Conservation (phyloP, 768 basidiomycete genomes). For the Trametes cubensis region DNA sequence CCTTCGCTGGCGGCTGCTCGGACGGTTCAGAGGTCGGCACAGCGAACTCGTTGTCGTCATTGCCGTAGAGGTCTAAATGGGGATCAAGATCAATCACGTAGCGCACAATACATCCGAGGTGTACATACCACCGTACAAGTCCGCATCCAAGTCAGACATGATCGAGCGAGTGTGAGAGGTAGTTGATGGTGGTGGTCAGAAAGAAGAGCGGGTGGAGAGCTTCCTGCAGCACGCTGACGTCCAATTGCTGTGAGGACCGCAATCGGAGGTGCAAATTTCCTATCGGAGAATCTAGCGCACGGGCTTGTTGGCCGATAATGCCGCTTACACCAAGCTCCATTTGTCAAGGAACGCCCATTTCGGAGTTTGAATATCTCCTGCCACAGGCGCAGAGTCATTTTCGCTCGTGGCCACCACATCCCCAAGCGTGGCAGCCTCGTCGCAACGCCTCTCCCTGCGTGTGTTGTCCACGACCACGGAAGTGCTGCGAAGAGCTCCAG, state of each 20-base stretch:
- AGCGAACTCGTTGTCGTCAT: conserved; percentile 60
- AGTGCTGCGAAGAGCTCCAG: not conserved
- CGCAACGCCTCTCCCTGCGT: not conserved
- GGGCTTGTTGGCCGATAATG: not conserved
- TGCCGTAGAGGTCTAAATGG: conserved; percentile 65
- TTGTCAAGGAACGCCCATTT: not conserved
- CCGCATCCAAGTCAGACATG: conserved; percentile 87
- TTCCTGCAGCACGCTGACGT: conserved; percentile 11
- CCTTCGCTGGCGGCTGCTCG: conserved; percentile 35
- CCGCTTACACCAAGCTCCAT: not conserved
- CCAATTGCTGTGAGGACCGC: not conserved
- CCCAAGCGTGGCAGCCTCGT: not conserved
- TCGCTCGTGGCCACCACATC: too few species aligned
- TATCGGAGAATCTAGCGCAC: not conserved
- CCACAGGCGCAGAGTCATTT: conserved; percentile 16
- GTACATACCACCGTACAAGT: conserved; percentile 81
- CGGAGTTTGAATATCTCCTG: conserved; percentile 10
- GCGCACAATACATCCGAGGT: not conserved
- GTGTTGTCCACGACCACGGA: not conserved
- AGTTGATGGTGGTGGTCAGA: conserved; percentile 42
- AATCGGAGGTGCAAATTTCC: conserved; percentile 3
- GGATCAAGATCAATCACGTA: not conserved
- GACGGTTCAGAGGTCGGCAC: conserved; percentile 46
- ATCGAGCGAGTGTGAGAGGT: conserved; percentile 44
- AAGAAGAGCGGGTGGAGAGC: conserved; percentile 16